Conservation (phyloP, 192 early-diverging fungal genomes). For the Rhizoclosmatium sp. region DNA sequence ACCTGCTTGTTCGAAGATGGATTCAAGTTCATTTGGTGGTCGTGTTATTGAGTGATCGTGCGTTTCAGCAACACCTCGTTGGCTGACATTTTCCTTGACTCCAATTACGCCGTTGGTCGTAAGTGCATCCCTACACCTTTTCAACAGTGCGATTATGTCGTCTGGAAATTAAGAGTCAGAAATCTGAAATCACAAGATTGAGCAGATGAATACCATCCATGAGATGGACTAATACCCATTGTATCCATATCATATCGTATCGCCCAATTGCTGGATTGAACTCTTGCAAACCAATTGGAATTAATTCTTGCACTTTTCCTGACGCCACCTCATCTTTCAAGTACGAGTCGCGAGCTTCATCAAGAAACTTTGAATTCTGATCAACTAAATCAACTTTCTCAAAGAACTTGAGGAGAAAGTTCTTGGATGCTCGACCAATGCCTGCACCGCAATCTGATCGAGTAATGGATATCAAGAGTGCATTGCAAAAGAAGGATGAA, state of each 20-base stretch:
- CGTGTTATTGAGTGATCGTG: constrained; percentile 65
- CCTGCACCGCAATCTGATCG: constrained; percentile 88
- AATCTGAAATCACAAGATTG: neutral
- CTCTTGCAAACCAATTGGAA: constrained; percentile 83
- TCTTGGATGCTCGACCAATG: constrained; percentile 91
- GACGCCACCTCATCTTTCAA: constrained; percentile 60
- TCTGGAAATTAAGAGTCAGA: constrained; percentile 48
- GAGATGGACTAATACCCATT: constrained; percentile 95
- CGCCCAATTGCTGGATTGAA: constrained; percentile 71
- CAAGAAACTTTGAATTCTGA: constrained; percentile 79
- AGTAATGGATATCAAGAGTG: too few species aligned
- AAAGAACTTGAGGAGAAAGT: constrained; percentile 82
- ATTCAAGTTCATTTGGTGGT: constrained; percentile 38
- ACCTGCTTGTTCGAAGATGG: constrained; percentile 48
- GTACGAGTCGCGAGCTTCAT: constrained; percentile 70
- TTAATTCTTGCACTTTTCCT: constrained; percentile 45
- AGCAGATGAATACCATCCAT: constrained; percentile 70
- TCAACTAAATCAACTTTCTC: constrained; percentile 92
- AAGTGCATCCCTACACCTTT: constrained; percentile 75
- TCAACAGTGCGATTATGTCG: constrained; percentile 84
- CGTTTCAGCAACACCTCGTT: constrained; percentile 60
- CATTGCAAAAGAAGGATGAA: neutral
- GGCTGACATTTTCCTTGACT: constrained; percentile 89
- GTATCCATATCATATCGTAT: constrained; percentile 98
- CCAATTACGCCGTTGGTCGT: constrained; percentile 76